These are phyloP conservation scores for Borovskyia barvae DNA, from an alignment of 208 protist species.

Conservation along the genomic window DNA sequence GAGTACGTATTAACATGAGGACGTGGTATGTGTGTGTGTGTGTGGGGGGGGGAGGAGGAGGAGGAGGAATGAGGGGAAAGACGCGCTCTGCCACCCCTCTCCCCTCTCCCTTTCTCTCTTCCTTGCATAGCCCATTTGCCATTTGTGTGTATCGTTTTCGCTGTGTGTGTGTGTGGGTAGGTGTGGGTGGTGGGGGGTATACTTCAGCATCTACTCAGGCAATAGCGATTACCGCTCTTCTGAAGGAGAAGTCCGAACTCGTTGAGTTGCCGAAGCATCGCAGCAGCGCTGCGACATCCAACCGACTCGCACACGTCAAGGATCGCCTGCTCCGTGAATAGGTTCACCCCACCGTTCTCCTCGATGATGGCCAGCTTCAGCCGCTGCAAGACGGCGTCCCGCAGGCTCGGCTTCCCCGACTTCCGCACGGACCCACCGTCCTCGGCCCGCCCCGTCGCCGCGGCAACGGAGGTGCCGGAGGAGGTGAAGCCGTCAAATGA, in stretches of 20 bases:
- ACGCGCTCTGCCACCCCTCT: no score
- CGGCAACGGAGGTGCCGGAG: constrained; percentile 17
- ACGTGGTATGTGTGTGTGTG: no score
- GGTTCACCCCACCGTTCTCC: constrained; percentile 47
- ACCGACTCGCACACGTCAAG: constrained; percentile 66
- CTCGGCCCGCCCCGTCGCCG: neutral
- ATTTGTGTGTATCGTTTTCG: no score
- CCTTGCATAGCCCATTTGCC: no score
- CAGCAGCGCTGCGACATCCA: constrained; percentile 62
- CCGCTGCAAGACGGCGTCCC: constrained; percentile 60
- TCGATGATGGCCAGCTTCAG: constrained; percentile 63
- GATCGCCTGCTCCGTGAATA: constrained; percentile 50
- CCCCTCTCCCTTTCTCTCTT: no score
- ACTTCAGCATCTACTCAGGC: constrained; percentile 48
- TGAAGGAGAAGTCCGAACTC: constrained; percentile 78
- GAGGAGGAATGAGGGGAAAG: no score
- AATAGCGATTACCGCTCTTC: constrained; percentile 55
- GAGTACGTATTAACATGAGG: no score
- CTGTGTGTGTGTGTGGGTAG: neutral
- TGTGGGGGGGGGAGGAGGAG: no score
- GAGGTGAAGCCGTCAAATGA: constrained; percentile 32
- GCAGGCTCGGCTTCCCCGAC: constrained; percentile 41
- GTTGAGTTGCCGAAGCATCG: constrained; percentile 83
- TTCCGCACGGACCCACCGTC: constrained; percentile 22
- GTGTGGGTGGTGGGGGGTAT: neutral